phyloP scores from a whole-genome alignment of 345 rosid genomes.

The Cardamine resedifolia region DNA sequence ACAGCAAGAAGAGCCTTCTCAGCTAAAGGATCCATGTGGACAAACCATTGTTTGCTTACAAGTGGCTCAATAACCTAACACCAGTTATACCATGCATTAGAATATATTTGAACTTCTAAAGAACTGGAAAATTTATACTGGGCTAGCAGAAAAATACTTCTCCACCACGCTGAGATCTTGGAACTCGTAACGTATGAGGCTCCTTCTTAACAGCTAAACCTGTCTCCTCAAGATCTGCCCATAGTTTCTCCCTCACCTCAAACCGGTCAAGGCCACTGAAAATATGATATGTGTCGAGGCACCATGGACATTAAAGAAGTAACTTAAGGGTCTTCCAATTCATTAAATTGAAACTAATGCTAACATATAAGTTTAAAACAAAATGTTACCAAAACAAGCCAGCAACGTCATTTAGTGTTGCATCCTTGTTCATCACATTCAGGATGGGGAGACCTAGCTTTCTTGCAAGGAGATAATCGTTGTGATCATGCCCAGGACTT shows the following conservation, averaged over 20 bases:
- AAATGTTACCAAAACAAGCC: slow-evolving; percentile 75
- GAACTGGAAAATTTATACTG: slow-evolving; percentile 14
- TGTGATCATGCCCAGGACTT: slow-evolving; percentile 99
- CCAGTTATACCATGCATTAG: slow-evolving; percentile 25
- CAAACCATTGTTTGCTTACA: slow-evolving; percentile 97
- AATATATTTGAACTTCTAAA: slow-evolving; percentile 15
- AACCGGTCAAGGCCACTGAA: slow-evolving; percentile 91
- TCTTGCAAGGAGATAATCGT: slow-evolving; percentile 92
- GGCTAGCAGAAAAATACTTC: slow-evolving; percentile 56
- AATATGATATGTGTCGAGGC: slow-evolving; percentile 26
- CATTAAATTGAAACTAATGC: slow-evolving; percentile 1
- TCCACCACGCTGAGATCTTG: slow-evolving; percentile 98
- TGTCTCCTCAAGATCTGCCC: slow-evolving; percentile 95
- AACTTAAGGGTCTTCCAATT: slow-evolving; percentile 16
- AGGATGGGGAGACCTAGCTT: slow-evolving; percentile 96
- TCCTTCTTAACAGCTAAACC: slow-evolving; percentile 87
- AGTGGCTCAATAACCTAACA: slow-evolving; percentile 87
- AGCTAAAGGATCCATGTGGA: slow-evolving; percentile 90
- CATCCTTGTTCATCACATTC: slow-evolving; percentile 98
- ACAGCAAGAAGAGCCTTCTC: slow-evolving; percentile 94
- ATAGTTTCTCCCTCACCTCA: slow-evolving; percentile 81
- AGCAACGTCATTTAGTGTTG: slow-evolving; percentile 88
- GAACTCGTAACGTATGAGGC: slow-evolving; percentile 72
- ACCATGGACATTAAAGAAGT: slow-evolving; percentile 15
- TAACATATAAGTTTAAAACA: slow-evolving; percentile 21